Conservation (phyloP, 2,329 filamentous ascomycete species). For the Ophioceras dolichostomum region DNA sequence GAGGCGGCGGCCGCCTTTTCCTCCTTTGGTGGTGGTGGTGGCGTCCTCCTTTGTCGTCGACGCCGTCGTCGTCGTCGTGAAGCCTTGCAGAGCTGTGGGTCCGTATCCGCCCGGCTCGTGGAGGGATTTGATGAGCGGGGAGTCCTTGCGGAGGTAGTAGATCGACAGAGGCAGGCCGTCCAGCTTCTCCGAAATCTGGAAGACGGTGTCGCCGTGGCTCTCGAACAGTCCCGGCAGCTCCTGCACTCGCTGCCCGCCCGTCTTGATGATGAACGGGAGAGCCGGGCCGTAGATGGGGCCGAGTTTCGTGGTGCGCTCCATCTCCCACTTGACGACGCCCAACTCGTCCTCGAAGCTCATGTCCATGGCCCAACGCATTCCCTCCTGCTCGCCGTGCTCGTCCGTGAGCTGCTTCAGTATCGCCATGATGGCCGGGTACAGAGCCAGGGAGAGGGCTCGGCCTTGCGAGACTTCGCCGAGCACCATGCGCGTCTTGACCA, state of each 20-base stretch:
- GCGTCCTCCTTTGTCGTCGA: no score
- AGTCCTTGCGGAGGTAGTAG: conserved; percentile 12
- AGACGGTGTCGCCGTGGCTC: conserved; percentile 4
- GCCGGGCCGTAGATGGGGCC: conserved; percentile 7
- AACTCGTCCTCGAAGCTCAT: conserved; percentile 13
- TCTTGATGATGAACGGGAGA: conserved; percentile 15
- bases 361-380: conserved; percentile 6
- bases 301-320: background rate
- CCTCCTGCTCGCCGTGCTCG: conserved; percentile 5
- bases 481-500: conserved; percentile 10
- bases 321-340: conserved; percentile 16
- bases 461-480: conserved; percentile 15
- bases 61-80: background rate
- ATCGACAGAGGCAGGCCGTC: conserved; percentile 18
- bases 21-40: no score
- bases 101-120: conserved; percentile 2
- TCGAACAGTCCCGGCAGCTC: conserved; percentile 11
- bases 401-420: conserved; percentile 8
- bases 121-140: conserved; percentile 8
- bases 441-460: conserved; percentile 10
- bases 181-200: conserved; percentile 19
- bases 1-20: background rate
- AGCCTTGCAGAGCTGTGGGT: background rate
- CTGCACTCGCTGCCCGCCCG: conserved; percentile 14
- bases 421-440: conserved; percentile 10